A percentile compares a stretch with the other conserved stretches of the same genome.
These are phyloP conservation scores for Pseudisothecium myosuroides DNA, from an alignment of 225 moss, liverwort and hornwort species.

Conservation along the genomic window DNA sequence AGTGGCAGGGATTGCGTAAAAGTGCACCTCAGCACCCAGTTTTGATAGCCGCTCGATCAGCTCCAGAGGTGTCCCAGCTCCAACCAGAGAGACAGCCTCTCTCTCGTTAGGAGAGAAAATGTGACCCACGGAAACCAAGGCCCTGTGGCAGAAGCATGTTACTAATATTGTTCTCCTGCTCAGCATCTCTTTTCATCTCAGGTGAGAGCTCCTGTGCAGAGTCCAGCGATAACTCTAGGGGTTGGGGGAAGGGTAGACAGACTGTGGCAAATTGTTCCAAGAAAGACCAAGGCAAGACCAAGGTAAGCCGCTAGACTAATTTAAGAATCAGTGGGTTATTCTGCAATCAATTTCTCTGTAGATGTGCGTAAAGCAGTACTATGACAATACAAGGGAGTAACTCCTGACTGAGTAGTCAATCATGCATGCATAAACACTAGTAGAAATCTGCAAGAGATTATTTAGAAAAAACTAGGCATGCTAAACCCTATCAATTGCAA, in stretches of 20 bases:
- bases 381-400: background rate
- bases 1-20: background rate
- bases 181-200: background rate
- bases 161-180: background rate
- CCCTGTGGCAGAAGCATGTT: slow-evolving; percentile 21
- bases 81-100: slow-evolving; percentile 76
- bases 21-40: slow-evolving; percentile 77
- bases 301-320: background rate
- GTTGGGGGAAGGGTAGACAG: background rate
- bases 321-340: background rate
- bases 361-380: background rate
- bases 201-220: background rate
- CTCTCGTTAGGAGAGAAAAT: slow-evolving; percentile 94
- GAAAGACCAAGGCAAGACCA: background rate
- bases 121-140: slow-evolving; percentile 70
- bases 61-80: slow-evolving; percentile 70
- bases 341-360: background rate
- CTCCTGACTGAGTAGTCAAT: background rate
- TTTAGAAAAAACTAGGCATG: background rate
- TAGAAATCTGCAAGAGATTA: background rate
- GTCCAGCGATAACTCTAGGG: background rate
- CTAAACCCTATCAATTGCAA: background rate
- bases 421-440: background rate
- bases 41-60: slow-evolving; percentile 66
- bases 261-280: background rate